Percentiles rank a stretch among this genome's conserved stretches.
phyloP scores from a whole-genome alignment of 1,284 basidiomycete species.

The Marasmius sp. region DNA sequence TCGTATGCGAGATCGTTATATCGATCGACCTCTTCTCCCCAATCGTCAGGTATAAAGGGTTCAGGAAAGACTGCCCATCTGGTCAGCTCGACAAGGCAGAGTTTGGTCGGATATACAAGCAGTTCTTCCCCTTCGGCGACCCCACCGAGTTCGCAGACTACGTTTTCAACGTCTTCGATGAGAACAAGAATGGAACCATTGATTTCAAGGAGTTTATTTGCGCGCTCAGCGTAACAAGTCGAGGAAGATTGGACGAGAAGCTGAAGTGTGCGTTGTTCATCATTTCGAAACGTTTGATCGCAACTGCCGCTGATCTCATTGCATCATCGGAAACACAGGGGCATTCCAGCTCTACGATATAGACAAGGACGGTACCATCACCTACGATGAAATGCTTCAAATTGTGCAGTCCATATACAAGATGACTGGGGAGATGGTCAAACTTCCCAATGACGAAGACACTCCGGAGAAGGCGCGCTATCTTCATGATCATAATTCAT shows the following conservation, averaged over 20 bases:
- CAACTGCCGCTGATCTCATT: conserved; percentile 13
- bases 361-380: conserved; percentile 95
- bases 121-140: conserved; percentile 99
- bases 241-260: conserved; percentile 96
- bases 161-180: conserved; percentile 98
- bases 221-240: conserved; percentile 91
- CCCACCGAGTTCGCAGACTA: conserved; percentile 97
- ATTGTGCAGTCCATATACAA: conserved; percentile 97
- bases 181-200: conserved; percentile 94
- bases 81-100: conserved; percentile 96
- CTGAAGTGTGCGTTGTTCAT: conserved; percentile 81
- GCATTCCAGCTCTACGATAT: conserved; percentile 99
- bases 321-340: conserved; percentile 58
- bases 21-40: conserved; percentile 29
- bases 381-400: conserved; percentile 98
- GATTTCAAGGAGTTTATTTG: conserved; percentile 99
- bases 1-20: background rate
- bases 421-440: conserved; percentile 99
- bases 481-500: conserved; percentile 1
- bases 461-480: conserved; percentile 91
- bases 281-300: conserved; percentile 8
- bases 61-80: conserved; percentile 97
- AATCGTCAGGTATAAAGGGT: conserved; percentile 89
- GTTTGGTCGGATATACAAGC: conserved; percentile 98
- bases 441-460: conserved; percentile 95